Base-by-base conservation (phyloP, 208 protist genomes). In the Novymonas esmeraldas region DNA sequence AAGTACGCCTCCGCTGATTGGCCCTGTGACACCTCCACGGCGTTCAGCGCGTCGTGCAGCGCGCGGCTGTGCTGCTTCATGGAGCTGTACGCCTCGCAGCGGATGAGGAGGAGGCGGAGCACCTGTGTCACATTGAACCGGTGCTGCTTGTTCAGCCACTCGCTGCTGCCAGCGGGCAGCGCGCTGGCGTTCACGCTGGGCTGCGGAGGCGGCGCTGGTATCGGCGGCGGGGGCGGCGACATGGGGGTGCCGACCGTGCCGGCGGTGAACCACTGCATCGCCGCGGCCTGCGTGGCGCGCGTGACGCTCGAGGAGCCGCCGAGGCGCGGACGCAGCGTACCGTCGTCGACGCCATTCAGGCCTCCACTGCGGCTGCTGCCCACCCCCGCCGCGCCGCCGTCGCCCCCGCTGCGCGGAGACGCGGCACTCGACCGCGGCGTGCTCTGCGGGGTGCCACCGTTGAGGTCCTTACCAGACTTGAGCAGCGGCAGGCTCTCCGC, bases 1-100 rank as follows among this genome's bases (percentile, higher is more conserved):
- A 92, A 93, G 79, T 89, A 82, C 33, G 85, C 89, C 61, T 93
- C 78, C 18, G 85, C 68, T 1, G 79, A 86, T 39, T 83, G 79
- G 11, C 81, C 78, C 28, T 61, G 28, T 58, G 77, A 82, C 11
- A 92, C 39, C 64, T 79, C 73, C 20, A 89, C 51, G 3, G 84
- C 89, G 13, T 49, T 79, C 42, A 74, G 46, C 10, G 84, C 84
- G 62, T 95, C 89, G 45, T 87, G 46, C 54, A 92, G 50, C 3
- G 84, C 86, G 16, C 81, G 73, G 44, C 81, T 77, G 74, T 93
- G 78, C 56, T 81, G 78, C 68, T 78, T 80, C 29, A 76, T 75
- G 34, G 58, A 58, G 16, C 76, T 77, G 59, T 84, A 89, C 10
- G 81, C 83, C 34, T 95, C 86, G 22, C 77, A 78, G 28, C 89